Evolutionary conservation across 257 asterid genomes (phyloP), one percentile per base, ranked within the genome.

Genomic region (Solanum acaule): DNA sequence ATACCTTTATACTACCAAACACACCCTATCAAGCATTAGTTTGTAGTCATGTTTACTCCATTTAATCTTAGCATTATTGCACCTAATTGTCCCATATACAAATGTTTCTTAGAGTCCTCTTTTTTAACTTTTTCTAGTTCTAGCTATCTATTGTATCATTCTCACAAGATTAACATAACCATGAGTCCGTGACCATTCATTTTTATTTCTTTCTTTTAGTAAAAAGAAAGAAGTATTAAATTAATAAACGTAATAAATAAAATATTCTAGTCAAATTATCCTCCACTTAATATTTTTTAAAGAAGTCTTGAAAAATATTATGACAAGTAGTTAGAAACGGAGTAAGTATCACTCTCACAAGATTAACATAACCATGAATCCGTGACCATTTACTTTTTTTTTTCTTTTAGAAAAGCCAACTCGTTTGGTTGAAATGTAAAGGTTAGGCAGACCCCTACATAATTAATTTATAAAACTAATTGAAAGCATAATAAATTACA

Each of bases 91-190:
- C 61, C 61, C 2, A 49, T 49, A 20, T 85, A 37, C 18, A 85
- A 85, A 67, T 67, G 29, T 38, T 85, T 22, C 63, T 67, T 85
- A 15, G 61, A 29, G n/a, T 85, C 44, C 35, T 38, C 22, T 75
- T 37, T 35, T n/a, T 75, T 75, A 20, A 37, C 52, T 6, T 27
- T 56, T 56, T 6, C 35, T 27, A 68, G 75, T 40, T 25, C 63
- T 78, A 44, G 63, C n/a, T 78, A 25, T 78, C 25, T 72, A 33
- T 72, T 40, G n/a, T 15, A 78, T 42, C 65, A 42, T 78, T 42
- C 84, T 78, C n/a, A 25, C 84, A 8, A 78, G 63, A 78, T 42
- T 42, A 78, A 78, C 63, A 78, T 40, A 78, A 42, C 34, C 73
- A 63, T 4, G 13, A 63, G 16, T 65, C 34, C 59, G 84, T 78